phyloP scores from a whole-genome alignment of 495 filamentous ascomycete genomes.

The Aspergillus cristatus region DNA sequence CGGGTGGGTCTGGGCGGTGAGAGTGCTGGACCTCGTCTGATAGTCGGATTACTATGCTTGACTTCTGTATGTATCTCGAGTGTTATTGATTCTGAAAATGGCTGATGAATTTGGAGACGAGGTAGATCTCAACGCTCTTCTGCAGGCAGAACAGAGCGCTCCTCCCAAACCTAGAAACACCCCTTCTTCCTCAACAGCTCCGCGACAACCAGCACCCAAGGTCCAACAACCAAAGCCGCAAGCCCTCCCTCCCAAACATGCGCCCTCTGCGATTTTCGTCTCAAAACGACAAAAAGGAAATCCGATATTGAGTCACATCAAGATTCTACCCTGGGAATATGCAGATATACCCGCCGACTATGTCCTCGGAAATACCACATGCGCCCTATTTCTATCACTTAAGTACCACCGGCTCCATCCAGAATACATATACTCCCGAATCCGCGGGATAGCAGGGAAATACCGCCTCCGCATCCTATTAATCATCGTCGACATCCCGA shows the following conservation, averaged over 20 bases:
- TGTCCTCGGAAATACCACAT: slow-evolving; percentile 77
- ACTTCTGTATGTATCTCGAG: background rate
- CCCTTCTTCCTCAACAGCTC: slow-evolving; percentile 21
- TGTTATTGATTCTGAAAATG: slow-evolving; percentile 30
- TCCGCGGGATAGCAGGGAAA: slow-evolving; percentile 66
- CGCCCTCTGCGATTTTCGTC: slow-evolving; percentile 72
- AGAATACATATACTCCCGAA: slow-evolving; percentile 93
- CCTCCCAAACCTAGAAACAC: slow-evolving; percentile 8
- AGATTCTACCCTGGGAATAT: slow-evolving; percentile 90
- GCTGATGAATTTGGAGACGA: slow-evolving; percentile 55
- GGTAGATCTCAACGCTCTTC: slow-evolving; percentile 45
- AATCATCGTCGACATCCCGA: slow-evolving; percentile 86
- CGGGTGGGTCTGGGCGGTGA: slow-evolving; percentile 18
- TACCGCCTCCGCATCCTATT: slow-evolving; percentile 79
- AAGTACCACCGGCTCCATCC: slow-evolving; percentile 98
- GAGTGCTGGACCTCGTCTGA: too few relatives aligned
- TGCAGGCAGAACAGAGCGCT: slow-evolving; percentile 34
- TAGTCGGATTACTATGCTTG: too few relatives aligned
- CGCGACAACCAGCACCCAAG: slow-evolving; percentile 32
- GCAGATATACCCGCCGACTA: slow-evolving; percentile 92
- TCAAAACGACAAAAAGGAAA: slow-evolving; percentile 89
- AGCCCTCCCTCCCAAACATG: slow-evolving; percentile 56
- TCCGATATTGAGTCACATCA: slow-evolving; percentile 75
- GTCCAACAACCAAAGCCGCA: slow-evolving; percentile 85
- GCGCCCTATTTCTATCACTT: slow-evolving; percentile 83